Evolutionary conservation across 768 basidiomycete species (phyloP), one percentile per base, ranked within the genome.

Genomic region (Cytidiella melzeri): DNA sequence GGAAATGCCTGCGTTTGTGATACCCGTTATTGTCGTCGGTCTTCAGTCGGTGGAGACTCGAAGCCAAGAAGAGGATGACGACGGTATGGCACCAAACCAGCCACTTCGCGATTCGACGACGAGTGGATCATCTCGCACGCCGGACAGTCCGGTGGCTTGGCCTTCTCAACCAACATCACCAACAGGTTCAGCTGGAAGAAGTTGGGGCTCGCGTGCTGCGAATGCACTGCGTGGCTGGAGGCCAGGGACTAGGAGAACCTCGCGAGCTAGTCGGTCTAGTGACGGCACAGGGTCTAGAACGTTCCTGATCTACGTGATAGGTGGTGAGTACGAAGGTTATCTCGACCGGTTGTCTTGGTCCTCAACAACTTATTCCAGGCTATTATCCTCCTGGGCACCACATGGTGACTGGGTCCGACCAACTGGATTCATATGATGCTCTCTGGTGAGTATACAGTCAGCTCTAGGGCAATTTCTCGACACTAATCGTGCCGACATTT

Each of bases 321-420:
- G 88, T 44, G 87, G 86, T 80, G 53, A 43, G 75, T 65, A 7
- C 40, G 10, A 15, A 38, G 43, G 2, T 26, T 13, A 15, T 15
- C 30, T 34, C 15, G 30, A 15, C 30, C n/a, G 30, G 15, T 7
- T 34, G 30, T 15, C 15, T 34, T 7, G 30, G 15, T 15, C 15
- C 41, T 27, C 45, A 43, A 21, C 26, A 41, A 9, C 24, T 28
- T 50, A 45, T 39, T 34, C 18, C 53, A 87, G 92, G 92, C n/a
- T 91, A 92, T 60, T 96, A 95, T 62, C 90, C 92, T 1, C 84
- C 87, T 12, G 83, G 89, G 57, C 92, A 95, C 63, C 87, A 81
- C 44, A 84, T 97, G 54, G 81, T 95, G 38, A 85, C 83, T n/a
- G 87, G 86, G 20, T 73, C 77, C 1, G 80, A 81, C 55, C 79